These are phyloP conservation scores for Phytopythium cucurbitacearum DNA, from an alignment of 352 stramenopile species.

Conservation along the genomic window DNA sequence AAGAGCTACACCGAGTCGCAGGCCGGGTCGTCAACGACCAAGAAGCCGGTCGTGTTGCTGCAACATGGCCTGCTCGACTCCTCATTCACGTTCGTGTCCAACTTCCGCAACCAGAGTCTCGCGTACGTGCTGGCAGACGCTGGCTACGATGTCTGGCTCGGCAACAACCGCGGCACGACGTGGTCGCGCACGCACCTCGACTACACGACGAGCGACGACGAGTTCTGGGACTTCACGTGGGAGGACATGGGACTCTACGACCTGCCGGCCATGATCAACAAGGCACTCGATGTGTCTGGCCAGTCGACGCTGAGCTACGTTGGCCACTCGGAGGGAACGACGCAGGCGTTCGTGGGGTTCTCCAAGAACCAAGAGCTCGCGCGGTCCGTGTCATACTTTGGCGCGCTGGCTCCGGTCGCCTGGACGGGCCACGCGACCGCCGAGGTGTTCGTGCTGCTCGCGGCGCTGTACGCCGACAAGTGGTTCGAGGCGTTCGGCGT, in stretches of 20 bases:
- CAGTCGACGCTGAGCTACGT: slow-evolving; percentile 36
- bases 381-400: slow-evolving; percentile 45
- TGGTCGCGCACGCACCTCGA: slow-evolving; percentile 43
- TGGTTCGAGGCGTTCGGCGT: slow-evolving; percentile 28
- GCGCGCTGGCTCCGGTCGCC: slow-evolving; percentile 33
- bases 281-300: slow-evolving; percentile 22
- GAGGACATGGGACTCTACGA: slow-evolving; percentile 51
- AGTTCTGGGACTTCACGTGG: slow-evolving; percentile 55
- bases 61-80: slow-evolving; percentile 50
- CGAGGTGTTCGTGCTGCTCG: slow-evolving; percentile 19
- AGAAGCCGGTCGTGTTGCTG: slow-evolving; percentile 38
- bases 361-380: slow-evolving; percentile 42
- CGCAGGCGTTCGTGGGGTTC: slow-evolving; percentile 47
- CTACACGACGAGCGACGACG: slow-evolving; percentile 24
- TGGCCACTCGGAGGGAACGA: slow-evolving; percentile 47
- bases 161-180: slow-evolving; percentile 64
- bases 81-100: slow-evolving; percentile 44
- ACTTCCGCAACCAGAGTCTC: slow-evolving; percentile 49
- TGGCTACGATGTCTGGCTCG: slow-evolving; percentile 58
- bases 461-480: slow-evolving; percentile 34
- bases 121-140: slow-evolving; percentile 45
- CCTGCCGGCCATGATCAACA: slow-evolving; percentile 40
- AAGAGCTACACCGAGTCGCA: slow-evolving; percentile 35
- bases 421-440: slow-evolving; percentile 26
- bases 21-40: slow-evolving; percentile 9